Percentiles rank a stretch among this genome's conserved stretches.
These are phyloP conservation scores for Penicillium crystallinum DNA, from an alignment of 495 filamentous ascomycete species.

Conservation along the genomic window DNA sequence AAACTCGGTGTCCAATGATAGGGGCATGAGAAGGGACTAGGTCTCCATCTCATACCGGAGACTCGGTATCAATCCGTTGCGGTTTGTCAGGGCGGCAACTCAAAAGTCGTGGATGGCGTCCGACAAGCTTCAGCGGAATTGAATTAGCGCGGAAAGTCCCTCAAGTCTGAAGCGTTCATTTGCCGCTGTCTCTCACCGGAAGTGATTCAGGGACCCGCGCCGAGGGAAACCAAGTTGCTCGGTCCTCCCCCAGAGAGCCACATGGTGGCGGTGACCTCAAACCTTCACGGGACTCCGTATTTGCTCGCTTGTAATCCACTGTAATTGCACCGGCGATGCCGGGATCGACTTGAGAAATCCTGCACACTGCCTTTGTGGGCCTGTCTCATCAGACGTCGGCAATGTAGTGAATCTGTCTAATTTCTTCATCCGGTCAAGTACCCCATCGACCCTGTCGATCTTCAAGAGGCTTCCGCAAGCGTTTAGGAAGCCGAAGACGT, in stretches of 20 bases:
- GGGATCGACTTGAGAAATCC: conserved; percentile 14
- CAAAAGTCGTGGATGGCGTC: background rate
- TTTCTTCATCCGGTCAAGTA: conserved; percentile 10
- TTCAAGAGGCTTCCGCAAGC: background rate
- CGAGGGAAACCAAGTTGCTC: background rate
- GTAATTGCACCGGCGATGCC: conserved; percentile 18
- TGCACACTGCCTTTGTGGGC: conserved; percentile 5
- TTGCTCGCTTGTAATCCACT: no score
- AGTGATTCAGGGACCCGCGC: background rate
- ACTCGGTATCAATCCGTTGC: background rate
- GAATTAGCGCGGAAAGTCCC: conserved; percentile 1
- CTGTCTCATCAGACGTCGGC: conserved; percentile 6
- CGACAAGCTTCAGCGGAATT: conserved; percentile 12
- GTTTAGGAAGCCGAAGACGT: conserved; percentile 17
- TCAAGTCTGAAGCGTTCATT: conserved; percentile 4
- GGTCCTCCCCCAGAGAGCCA: conserved; percentile 1
- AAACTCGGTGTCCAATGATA: background rate
- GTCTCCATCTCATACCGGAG: conserved; percentile 1
- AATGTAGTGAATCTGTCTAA: background rate
- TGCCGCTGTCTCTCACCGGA: conserved; percentile 6
- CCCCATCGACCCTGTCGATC: conserved; percentile 30
- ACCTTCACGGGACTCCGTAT: background rate
- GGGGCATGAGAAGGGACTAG: background rate
- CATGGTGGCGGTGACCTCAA: background rate
- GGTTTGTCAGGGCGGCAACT: background rate